phyloP scores from a whole-genome alignment of 2,329 filamentous ascomycete species.

The Aurifilum marmelostoma region DNA sequence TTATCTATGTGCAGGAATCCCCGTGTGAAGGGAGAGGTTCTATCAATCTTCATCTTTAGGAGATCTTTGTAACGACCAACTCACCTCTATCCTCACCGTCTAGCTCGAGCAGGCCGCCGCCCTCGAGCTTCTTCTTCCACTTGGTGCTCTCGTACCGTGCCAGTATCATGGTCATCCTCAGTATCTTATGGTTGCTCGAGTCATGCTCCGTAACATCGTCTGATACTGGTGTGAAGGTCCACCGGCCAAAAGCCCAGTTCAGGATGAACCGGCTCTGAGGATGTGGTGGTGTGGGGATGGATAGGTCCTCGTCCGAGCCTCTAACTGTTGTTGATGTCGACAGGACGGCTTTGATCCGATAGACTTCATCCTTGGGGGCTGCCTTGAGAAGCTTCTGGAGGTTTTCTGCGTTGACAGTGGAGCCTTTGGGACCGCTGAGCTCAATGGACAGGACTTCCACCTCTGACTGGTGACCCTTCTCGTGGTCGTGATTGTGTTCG shows the following conservation, averaged over 20 bases:
- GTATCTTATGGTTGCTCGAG: constrained; percentile 56
- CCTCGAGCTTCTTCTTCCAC: constrained; percentile 75
- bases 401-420: constrained; percentile 59
- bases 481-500: constrained; percentile 45
- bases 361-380: constrained; percentile 90
- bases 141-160: constrained; percentile 73
- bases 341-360: constrained; percentile 82
- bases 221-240: constrained; percentile 76
- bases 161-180: constrained; percentile 77
- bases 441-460: constrained; percentile 90
- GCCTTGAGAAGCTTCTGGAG: constrained; percentile 69
- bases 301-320: constrained; percentile 55
- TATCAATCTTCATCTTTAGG: constrained; percentile 36
- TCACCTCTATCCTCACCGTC: constrained; percentile 49
- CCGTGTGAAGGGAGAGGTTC: not conserved
- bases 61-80: constrained; percentile 56
- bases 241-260: constrained; percentile 97
- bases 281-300: constrained; percentile 37
- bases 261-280: constrained; percentile 72
- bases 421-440: constrained; percentile 51
- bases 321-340: constrained; percentile 50
- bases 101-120: constrained; percentile 56
- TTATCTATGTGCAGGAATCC: constrained; percentile 9
- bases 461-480: constrained; percentile 74
- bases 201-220: constrained; percentile 52